phyloP scores from a whole-genome alignment of 1,139 yeast species.

The Pichia sp. region DNA sequence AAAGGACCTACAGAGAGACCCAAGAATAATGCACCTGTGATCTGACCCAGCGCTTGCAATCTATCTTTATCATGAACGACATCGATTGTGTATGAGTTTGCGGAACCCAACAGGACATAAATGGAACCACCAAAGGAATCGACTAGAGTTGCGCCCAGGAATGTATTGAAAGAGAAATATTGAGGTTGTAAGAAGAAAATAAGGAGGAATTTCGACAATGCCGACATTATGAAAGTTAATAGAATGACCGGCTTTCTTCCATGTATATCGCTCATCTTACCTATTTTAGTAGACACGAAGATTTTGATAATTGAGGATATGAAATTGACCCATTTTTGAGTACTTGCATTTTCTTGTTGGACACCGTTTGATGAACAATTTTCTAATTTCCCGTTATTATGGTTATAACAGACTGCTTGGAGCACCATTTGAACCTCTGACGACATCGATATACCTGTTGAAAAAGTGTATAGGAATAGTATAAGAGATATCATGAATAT shows the following conservation, averaged over 20 bases:
- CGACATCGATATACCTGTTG: conserved; percentile 24
- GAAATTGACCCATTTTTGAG: conserved; percentile 28
- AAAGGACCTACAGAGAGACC: conserved; percentile 70
- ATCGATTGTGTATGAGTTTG: conserved; percentile 64
- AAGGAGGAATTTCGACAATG: conserved; percentile 33
- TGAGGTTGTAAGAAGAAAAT: conserved; percentile 36
- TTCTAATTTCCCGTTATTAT: conserved; percentile 6
- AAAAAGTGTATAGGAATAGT: conserved; percentile 23
- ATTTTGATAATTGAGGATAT: conserved; percentile 29
- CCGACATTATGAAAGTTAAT: conserved; percentile 32
- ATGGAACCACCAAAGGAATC: conserved; percentile 57
- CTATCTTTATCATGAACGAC: conserved; percentile 55
- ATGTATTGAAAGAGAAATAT: conserved; percentile 35
- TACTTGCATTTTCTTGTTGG: conserved; percentile 25
- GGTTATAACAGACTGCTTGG: conserved; percentile 23
- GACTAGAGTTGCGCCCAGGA: conserved; percentile 39
- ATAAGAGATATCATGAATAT: conserved; percentile 25
- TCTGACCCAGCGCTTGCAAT: conserved; percentile 53
- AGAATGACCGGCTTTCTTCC: conserved; percentile 56
- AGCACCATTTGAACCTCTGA: conserved; percentile 27
- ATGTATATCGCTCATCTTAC: conserved; percentile 60
- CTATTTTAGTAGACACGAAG: conserved; percentile 47
- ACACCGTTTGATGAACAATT: conserved; percentile 24
- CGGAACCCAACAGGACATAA: conserved; percentile 48
- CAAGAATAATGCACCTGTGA: conserved; percentile 54